These are phyloP conservation scores for Mollisia scopiformis DNA, from an alignment of 2,329 filamentous ascomycete genomes.

Conservation along the genomic window DNA sequence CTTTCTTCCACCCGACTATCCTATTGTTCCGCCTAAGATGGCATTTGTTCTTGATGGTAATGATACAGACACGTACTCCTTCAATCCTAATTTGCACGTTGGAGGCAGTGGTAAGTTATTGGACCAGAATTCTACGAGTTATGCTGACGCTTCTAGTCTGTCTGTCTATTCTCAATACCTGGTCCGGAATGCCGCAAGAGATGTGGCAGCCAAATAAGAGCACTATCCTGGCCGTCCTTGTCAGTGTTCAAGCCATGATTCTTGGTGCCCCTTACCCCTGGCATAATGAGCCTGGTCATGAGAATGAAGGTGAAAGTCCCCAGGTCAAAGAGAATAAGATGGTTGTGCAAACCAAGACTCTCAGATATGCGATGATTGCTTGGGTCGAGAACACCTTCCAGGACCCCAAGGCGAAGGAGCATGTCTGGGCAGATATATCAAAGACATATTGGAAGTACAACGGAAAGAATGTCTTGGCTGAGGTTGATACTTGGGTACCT, in stretches of 20 bases:
- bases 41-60: conserved; percentile 24
- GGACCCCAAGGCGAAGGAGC: conserved; percentile 10
- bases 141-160: conserved; percentile 6
- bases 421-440: conserved; percentile 26
- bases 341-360: conserved; percentile 23
- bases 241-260: conserved; percentile 31
- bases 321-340: conserved; percentile 16
- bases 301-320: conserved; percentile 3
- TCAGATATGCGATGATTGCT: conserved; percentile 26
- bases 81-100: conserved; percentile 30
- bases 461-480: conserved; percentile 12
- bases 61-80: conserved; percentile 21
- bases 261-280: conserved; percentile 26
- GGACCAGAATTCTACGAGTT: not conserved
- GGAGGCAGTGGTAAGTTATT: conserved; percentile 10
- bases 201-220: conserved; percentile 30
- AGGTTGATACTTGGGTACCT: conserved; percentile 19
- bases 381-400: conserved; percentile 23
- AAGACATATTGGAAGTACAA: conserved; percentile 22
- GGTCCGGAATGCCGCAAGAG: conserved; percentile 21
- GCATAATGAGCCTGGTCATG: conserved; percentile 27
- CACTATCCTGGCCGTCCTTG: conserved; percentile 26
- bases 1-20: conserved; percentile 26
- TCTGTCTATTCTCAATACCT: conserved; percentile 18
- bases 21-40: conserved; percentile 24